These are phyloP conservation scores for Melampsora americana DNA, from an alignment of 1,284 basidiomycete genomes.

Conservation along the genomic window DNA sequence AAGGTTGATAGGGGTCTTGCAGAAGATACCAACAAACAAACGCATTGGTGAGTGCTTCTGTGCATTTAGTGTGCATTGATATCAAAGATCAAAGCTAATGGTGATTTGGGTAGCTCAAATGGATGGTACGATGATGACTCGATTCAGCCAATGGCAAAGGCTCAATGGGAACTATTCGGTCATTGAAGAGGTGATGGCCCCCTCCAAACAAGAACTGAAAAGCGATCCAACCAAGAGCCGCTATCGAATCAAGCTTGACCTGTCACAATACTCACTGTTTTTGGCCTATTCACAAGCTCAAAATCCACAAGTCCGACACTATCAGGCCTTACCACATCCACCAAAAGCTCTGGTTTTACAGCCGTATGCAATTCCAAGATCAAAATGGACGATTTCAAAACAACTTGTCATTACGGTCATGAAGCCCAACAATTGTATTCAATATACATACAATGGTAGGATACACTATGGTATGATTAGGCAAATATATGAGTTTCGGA, in stretches of 20 bases:
- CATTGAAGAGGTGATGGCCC: not conserved
- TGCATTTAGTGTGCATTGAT: not conserved
- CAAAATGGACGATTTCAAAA: not conserved
- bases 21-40: not conserved
- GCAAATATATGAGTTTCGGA: too few species aligned
- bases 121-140: not conserved
- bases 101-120: slow-evolving; percentile 8
- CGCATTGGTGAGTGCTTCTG: not conserved
- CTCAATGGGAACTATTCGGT: not conserved
- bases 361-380: not conserved
- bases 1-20: not conserved
- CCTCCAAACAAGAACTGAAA: not conserved
- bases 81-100: not conserved
- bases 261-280: not conserved
- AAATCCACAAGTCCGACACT: not conserved
- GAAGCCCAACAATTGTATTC: not conserved
- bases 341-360: not conserved
- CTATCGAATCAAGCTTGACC: not conserved
- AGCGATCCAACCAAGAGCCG: not conserved
- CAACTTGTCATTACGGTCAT: not conserved
- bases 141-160: not conserved
- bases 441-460: too few species aligned
- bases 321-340: not conserved
- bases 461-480: too few species aligned
- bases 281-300: not conserved